Evolutionary conservation across 306 rosid genomes (phyloP), one percentile per base, ranked within the genome.

Genomic region (Dryas octopetala): DNA sequence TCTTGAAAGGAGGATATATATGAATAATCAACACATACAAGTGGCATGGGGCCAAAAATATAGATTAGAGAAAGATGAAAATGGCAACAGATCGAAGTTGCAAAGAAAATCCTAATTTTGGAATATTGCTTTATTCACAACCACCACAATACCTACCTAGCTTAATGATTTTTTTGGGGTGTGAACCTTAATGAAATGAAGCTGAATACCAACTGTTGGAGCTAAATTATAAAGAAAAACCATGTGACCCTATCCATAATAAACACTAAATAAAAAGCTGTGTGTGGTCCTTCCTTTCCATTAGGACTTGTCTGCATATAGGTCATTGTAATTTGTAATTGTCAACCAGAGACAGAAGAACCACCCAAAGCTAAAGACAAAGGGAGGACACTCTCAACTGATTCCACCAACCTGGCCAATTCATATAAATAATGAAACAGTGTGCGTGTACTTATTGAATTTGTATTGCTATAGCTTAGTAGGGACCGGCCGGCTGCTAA

Each of bases 351-450:
- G 76, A 86, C 87, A 91, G 74, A 83, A 79, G 87, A 89, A 85
- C 85, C 81, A 80, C 83, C 86, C 96, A 92, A 86, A 83, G 90
- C 86, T 79, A 85, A 80, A 86, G 91, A 92, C 97, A 92, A 89
- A 85, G 49, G 50, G 82, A 82, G 83, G 86, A 69, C 89, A 84
- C 74, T 76, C 83, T 78, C 84, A 82, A 76, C 84, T 79, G 84
- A 88, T 85, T 86, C 91, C 89, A 86, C 89, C 92, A 79, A 82
- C 84, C 88, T 82, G 83, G 64, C 83, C 83, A 68, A 65, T 80
- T 79, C 61, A 46, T 65, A 55, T 70, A 66, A 57, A 59, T 59
- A 70, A 65, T 79, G 16, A 23, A 23, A 63, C 74, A 52, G 14
- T 19, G 15, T 79, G 47, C 40, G 14, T 19, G 15, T 79, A 54